These are phyloP conservation scores for Thermomucor indicae-seudaticae DNA, from an alignment of 371 early-diverging fungal species.

Conservation along the genomic window DNA sequence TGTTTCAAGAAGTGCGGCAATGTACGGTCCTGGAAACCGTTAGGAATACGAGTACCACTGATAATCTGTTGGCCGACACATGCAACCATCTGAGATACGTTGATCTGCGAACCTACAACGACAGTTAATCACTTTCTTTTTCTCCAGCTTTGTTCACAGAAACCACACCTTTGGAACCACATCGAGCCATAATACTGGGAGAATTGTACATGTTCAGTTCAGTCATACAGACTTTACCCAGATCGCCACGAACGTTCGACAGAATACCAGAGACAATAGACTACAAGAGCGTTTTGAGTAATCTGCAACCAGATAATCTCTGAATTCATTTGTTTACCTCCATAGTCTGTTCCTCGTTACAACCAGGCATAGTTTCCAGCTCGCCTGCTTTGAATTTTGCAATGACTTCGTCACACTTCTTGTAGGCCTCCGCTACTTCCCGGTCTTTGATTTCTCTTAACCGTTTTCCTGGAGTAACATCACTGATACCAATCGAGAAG, in stretches of 20 bases:
- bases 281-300: slow-evolving; percentile 4
- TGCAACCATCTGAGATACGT: slow-evolving; percentile 99
- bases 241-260: slow-evolving; percentile 92
- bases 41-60: slow-evolving; percentile 93
- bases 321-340: slow-evolving; percentile 46
- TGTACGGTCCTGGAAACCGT: slow-evolving; percentile 96
- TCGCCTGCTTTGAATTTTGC: slow-evolving; percentile 63
- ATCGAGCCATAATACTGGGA: slow-evolving; percentile 97
- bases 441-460: slow-evolving; percentile 78
- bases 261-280: slow-evolving; percentile 87
- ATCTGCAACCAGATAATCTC: slow-evolving; percentile 9
- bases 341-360: slow-evolving; percentile 85
- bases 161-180: slow-evolving; percentile 90
- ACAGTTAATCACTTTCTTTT: neutral
- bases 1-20: slow-evolving; percentile 96
- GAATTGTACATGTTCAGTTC: slow-evolving; percentile 95
- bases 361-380: slow-evolving; percentile 86
- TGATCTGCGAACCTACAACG: slow-evolving; percentile 85
- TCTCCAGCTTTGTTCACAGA: neutral
- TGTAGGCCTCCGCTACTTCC: slow-evolving; percentile 79
- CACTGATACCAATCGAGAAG: slow-evolving; percentile 98
- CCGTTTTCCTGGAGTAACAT: slow-evolving; percentile 89
- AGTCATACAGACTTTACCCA: slow-evolving; percentile 93
- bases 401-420: slow-evolving; percentile 84
- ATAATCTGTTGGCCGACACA: slow-evolving; percentile 99